A percentile compares a stretch with the other conserved stretches of the same genome.
Conservation (phyloP, 495 filamentous ascomycete genomes). For the Letharia columbiana region DNA sequence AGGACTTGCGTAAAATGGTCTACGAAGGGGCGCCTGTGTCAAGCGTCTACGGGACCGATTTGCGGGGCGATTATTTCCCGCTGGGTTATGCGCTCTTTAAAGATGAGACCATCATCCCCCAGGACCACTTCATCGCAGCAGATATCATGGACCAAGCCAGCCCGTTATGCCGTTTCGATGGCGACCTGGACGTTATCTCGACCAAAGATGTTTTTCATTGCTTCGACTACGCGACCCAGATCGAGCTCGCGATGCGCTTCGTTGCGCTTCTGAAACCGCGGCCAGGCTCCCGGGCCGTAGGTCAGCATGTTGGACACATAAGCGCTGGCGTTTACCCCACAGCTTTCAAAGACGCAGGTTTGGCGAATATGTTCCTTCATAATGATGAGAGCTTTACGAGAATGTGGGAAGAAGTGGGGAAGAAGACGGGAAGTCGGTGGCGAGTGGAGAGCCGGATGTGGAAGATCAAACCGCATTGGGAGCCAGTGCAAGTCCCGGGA, state of each 20-base stretch:
- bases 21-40: background rate
- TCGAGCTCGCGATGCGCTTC: background rate
- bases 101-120: background rate
- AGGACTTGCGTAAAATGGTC: background rate
- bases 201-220: background rate
- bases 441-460: background rate
- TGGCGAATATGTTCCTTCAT: background rate
- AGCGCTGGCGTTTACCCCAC: background rate
- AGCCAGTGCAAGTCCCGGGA: background rate
- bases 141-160: background rate
- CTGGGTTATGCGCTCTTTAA: background rate
- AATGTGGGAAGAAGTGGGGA: background rate
- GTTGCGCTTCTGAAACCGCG: background rate
- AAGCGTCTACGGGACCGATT: background rate
- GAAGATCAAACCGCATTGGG: background rate
- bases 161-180: background rate
- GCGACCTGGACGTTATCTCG: background rate
- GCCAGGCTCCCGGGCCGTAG: background rate
- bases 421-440: background rate
- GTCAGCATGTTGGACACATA: background rate
- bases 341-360: background rate
- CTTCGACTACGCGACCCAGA: background rate
- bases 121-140: background rate
- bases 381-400: background rate
- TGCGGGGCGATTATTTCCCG: background rate